A percentile compares a stretch with the other conserved stretches of the same genome.
Conservation (phyloP, 1,139 yeast species). For the Yamadazyma dushanensis region DNA sequence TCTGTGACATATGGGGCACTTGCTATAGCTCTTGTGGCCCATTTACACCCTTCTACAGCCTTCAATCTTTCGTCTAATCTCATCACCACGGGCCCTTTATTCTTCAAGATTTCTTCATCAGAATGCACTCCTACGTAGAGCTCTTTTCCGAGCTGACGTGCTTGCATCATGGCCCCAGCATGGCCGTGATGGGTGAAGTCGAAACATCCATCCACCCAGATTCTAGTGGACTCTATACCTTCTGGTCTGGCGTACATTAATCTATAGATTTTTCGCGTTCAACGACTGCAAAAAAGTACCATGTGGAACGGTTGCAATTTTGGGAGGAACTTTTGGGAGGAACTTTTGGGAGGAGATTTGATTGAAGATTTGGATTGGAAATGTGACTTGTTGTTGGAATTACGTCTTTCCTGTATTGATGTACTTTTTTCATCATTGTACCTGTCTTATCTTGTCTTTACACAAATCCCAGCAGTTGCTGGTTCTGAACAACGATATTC, state of each 20-base stretch:
- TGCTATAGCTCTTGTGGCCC: conserved; percentile 75
- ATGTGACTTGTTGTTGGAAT: too few relatives aligned
- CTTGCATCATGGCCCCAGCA: conserved; percentile 95
- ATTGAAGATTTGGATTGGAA: too few relatives aligned
- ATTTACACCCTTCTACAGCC: conserved; percentile 88
- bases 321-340: too few relatives aligned
- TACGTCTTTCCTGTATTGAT: too few relatives aligned
- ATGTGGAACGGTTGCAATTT: too few relatives aligned
- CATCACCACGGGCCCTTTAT: conserved; percentile 97
- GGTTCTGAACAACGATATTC: conserved; percentile 21
- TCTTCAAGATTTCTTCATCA: conserved; percentile 76
- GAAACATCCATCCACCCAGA: conserved; percentile 98
- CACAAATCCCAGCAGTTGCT: conserved; percentile 33
- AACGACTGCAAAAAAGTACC: background rate
- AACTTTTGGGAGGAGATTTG: too few relatives aligned
- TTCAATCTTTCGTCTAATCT: conserved; percentile 69
- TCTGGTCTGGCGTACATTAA: conserved; percentile 44
- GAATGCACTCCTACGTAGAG: conserved; percentile 87
- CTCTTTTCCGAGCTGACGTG: conserved; percentile 74
- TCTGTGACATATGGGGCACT: conserved; percentile 96
- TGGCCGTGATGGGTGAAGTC: conserved; percentile 98
- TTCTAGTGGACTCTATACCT: conserved; percentile 45
- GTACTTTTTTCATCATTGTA: too few relatives aligned
- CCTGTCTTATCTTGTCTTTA: conserved; percentile 9
- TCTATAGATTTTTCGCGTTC: too few relatives aligned